phyloP scores from a whole-genome alignment of 345 rosid species.

The Iberis pinnata region DNA sequence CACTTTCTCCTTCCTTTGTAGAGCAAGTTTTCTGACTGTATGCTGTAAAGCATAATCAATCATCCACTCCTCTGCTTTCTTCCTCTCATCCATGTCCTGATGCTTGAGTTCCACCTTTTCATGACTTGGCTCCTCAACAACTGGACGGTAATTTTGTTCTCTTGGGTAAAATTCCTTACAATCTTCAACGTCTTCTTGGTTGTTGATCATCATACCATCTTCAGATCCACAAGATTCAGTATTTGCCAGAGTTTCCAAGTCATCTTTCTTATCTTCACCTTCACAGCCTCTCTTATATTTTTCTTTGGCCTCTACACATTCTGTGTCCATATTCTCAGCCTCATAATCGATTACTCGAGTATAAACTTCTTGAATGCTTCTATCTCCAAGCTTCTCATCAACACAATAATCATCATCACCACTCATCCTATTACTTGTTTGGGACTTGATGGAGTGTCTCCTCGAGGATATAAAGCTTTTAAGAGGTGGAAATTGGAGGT shows the following conservation, averaged over 20 bases:
- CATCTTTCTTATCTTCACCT: no score
- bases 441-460: neutral
- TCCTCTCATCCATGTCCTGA: constrained; percentile 47
- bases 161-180: constrained; percentile 14
- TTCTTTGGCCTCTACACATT: no score
- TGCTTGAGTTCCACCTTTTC: constrained; percentile 68
- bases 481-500: neutral
- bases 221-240: no score
- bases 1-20: constrained; percentile 61
- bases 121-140: constrained; percentile 36
- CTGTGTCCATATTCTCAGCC: no score
- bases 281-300: no score
- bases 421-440: neutral
- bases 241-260: no score
- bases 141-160: constrained; percentile 46
- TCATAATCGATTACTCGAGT: no score
- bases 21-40: constrained; percentile 56
- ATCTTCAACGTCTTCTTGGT: constrained; percentile 13
- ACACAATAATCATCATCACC: neutral
- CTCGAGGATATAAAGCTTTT: neutral
- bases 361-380: neutral
- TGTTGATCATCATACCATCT: no score
- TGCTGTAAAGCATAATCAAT: constrained; percentile 65
- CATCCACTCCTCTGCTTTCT: constrained; percentile 77
- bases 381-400: neutral